Base-by-base conservation (phyloP, 2,329 filamentous ascomycete species). In the Myriosclerotinia scirpicola region DNA sequence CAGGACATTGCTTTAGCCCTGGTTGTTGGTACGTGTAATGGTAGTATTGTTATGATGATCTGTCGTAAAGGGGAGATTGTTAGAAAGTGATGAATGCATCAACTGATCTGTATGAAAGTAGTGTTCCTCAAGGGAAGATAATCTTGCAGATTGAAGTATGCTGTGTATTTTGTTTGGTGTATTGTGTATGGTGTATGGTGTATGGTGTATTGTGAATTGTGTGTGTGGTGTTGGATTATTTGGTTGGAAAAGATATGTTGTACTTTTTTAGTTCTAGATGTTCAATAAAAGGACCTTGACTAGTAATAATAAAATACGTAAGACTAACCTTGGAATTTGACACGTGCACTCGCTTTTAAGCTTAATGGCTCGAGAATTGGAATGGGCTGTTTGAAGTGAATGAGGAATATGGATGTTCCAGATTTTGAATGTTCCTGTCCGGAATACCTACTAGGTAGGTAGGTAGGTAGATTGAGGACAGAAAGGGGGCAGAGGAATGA, bases 1-100 rank as follows among this genome's bases (percentile, higher is more conserved):
- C 71, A 75, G 71, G 59, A 70, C 74, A 75, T 75, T 67, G 69
- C 72, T 70, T 70, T 70, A 70, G 68, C 68, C 65, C 59, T 70
- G 69, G 59, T 71, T 68, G 61, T 71, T 69, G 68, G 66, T 73
- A 54, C 26, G 68, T 69, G 64, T 65, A 50, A 54, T 68, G 53
- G 63, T 61, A 53, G 36, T 53, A 44, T 22, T 53, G 15, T 34
- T n/a, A 30, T 26, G 26, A 26, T 26, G 26, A 26, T 60, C 54
- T 60, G 63, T 42, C 26, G 34, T 40, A 38, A 62, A 53, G 59
- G 59, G 14, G 26, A 34, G 26, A 20, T 48, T 30, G 42, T 59
- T 46, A 60, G 56, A 48, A 48, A 48, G 56, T 48, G 54, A 36
- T 60, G 54, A 44, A 65, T 53, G 63, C 63, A 65, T 65, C 64